Evolutionary conservation across 1,284 basidiomycete species (phyloP), one percentile per base, ranked within the genome.

Genomic region (Ceratobasidium sp.): DNA sequence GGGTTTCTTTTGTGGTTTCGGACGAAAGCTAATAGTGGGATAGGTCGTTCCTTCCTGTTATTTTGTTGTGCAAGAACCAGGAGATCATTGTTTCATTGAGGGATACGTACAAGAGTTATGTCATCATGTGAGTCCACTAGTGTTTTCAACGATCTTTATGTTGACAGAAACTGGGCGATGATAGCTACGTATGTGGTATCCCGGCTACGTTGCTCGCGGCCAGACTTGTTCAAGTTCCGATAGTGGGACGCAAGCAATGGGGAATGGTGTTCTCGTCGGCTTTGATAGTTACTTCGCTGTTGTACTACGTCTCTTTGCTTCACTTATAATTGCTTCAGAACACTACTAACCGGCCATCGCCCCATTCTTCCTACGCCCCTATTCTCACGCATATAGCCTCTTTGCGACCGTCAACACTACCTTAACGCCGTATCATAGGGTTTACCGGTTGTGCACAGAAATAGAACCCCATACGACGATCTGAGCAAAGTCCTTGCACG

Each of bases 401-500:
- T 74, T 74, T 34, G 71, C 62, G 22, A n/a, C 57, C 22, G 49
- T 74, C 40, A 37, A 49, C 8, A 74, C 37, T 22, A 65, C 81
- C 83, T 82, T 79, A 81, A 85, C 83, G 19, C 81, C 84, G 59
- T 83, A 83, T 59, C n/a, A n/a, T n/a, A n/a, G 79, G 77, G 77
- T 71, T 44, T 79, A 52, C 34, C 59, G 76, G 79, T 84, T 85
- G 80, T 85, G 84, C 4, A 56, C 66, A 2, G 83, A 81, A 80
- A 85, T 82, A 79, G 81, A 75, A 29, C 76, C 79, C 34, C 77
- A 79, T 37, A 51, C 57, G 32, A 67, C 54, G n/a, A 78, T 54
- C 15, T 66, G 76, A 34, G 62, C 66, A 67, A 40, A 44, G 40
- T 69, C 49, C 22, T 76, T 65, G 52, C 56, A 68, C 13, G 51